phyloP scores from a whole-genome alignment of 1,139 yeast genomes.

The Yamadazyma siamensis region DNA sequence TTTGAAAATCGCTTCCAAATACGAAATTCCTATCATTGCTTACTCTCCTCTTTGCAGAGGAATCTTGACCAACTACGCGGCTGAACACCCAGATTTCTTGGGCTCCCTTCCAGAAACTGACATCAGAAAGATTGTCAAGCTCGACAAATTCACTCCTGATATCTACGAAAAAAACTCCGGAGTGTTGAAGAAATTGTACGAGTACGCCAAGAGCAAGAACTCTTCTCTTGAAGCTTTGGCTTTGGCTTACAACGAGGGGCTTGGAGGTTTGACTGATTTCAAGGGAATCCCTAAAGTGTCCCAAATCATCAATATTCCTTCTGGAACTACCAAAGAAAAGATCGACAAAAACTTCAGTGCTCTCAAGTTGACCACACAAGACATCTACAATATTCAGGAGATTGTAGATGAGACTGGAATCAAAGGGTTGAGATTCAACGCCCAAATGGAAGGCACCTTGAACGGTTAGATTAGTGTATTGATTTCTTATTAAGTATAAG shows the following conservation, averaged over 20 bases:
- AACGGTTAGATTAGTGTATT: slow-evolving; percentile 1
- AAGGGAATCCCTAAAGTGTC: slow-evolving; percentile 43
- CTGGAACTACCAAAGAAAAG: slow-evolving; percentile 58
- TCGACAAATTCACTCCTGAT: slow-evolving; percentile 62
- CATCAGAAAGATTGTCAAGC: slow-evolving; percentile 30
- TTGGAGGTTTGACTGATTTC: slow-evolving; percentile 9
- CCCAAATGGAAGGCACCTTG: slow-evolving; percentile 1
- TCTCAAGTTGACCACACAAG: slow-evolving; percentile 5
- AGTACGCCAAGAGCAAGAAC: slow-evolving; percentile 43
- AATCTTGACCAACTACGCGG: slow-evolving; percentile 57
- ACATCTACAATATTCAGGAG: slow-evolving; percentile 6
- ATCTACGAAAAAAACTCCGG: slow-evolving; percentile 49
- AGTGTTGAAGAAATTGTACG: slow-evolving; percentile 42
- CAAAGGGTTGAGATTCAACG: slow-evolving; percentile 5
- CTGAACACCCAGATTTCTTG: slow-evolving; percentile 30
- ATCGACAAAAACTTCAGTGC: slow-evolving; percentile 54
- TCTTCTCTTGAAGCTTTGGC: slow-evolving; percentile 68
- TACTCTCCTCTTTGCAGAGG: slow-evolving; percentile 88
- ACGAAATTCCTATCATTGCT: slow-evolving; percentile 63
- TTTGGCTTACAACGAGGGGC: slow-evolving; percentile 57
- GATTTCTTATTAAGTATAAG: no score
- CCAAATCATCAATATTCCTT: slow-evolving; percentile 73
- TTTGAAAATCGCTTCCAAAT: slow-evolving; percentile 45
- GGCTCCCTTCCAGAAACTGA: slow-evolving; percentile 27
- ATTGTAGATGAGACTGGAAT: slow-evolving; percentile 3